phyloP scores from a whole-genome alignment of 1,284 basidiomycete species.

The Apiotrichum domesticum region DNA sequence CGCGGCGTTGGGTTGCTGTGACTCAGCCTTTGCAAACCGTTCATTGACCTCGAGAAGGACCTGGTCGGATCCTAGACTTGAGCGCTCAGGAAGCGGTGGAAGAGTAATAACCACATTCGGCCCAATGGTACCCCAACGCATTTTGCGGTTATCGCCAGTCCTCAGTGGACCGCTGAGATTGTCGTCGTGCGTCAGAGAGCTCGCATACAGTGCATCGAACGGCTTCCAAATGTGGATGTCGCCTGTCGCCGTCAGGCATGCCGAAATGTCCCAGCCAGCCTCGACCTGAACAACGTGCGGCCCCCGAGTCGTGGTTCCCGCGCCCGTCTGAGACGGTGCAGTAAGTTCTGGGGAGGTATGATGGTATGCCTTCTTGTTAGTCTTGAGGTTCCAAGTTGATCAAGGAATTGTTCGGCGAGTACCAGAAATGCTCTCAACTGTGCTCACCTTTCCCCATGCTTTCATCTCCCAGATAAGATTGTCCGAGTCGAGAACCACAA shows the following conservation, averaged over 20 bases:
- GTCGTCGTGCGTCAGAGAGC: slow-evolving; percentile 21
- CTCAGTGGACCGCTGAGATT: slow-evolving; percentile 47
- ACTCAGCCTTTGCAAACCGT: slow-evolving; percentile 44
- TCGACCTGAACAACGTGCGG: slow-evolving; percentile 57
- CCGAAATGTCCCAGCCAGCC: slow-evolving; percentile 67
- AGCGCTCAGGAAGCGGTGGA: background rate
- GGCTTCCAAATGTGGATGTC: slow-evolving; percentile 74
- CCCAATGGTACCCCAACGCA: slow-evolving; percentile 33
- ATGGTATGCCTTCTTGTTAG: slow-evolving; percentile 25
- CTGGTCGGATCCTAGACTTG: slow-evolving; percentile 37
- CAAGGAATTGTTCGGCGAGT: no score
- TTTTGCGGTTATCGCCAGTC: slow-evolving; percentile 35
- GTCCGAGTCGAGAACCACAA: slow-evolving; percentile 39
- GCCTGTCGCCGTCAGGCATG: slow-evolving; percentile 62
- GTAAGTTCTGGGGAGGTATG: slow-evolving; percentile 34
- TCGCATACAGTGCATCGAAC: slow-evolving; percentile 36
- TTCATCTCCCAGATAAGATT: slow-evolving; percentile 43
- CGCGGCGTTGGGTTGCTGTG: background rate
- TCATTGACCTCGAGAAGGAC: slow-evolving; percentile 53
- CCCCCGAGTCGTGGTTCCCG: slow-evolving; percentile 10
- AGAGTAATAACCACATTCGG: slow-evolving; percentile 21
- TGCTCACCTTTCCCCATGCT: slow-evolving; percentile 34
- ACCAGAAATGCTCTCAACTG: no score
- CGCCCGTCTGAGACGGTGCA: slow-evolving; percentile 25
- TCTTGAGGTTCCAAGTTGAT: no score